Evolutionary conservation across 2,329 filamentous ascomycete genomes (phyloP).

Genomic region (Hypoxylon rubiginosum): DNA sequence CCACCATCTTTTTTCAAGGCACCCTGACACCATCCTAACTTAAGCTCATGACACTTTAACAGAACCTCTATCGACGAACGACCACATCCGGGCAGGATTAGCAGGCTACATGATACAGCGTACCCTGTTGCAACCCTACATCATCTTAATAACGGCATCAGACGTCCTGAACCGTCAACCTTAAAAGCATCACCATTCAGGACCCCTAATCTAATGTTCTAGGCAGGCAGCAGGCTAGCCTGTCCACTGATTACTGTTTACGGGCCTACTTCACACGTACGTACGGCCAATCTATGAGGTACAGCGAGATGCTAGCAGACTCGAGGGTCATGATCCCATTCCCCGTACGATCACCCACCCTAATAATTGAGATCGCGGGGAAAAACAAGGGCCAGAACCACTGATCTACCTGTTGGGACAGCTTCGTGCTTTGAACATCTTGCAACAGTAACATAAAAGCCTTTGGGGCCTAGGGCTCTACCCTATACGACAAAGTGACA

Average conservation of each 20-base stretch:
- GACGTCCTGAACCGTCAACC: slow-evolving; percentile 19
- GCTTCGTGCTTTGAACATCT: slow-evolving; percentile 32
- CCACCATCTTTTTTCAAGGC: background rate
- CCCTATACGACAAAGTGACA: background rate
- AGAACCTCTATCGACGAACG: slow-evolving; percentile 14
- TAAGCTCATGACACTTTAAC: slow-evolving; percentile 27
- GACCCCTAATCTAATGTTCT: slow-evolving; percentile 29
- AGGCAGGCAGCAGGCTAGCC: background rate
- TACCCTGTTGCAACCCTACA: slow-evolving; percentile 35
- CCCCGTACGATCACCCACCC: slow-evolving; percentile 39
- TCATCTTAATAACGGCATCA: slow-evolving; percentile 24
- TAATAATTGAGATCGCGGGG: slow-evolving; percentile 41
- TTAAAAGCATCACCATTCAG: slow-evolving; percentile 26
- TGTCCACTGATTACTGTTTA: slow-evolving; percentile 27
- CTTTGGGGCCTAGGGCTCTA: slow-evolving; percentile 2
- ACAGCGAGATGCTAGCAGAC: slow-evolving; percentile 27
- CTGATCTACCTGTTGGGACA: slow-evolving; percentile 19
- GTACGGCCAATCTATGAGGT: slow-evolving; percentile 26
- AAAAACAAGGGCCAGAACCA: slow-evolving; percentile 38
- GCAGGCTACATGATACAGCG: slow-evolving; percentile 28
- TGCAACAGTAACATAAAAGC: slow-evolving; percentile 32
- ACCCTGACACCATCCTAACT: slow-evolving; percentile 7
- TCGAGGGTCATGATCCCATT: slow-evolving; percentile 33
- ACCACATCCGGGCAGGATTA: slow-evolving; percentile 19
- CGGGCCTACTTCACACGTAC: slow-evolving; percentile 4